phyloP scores from a whole-genome alignment of 2,329 filamentous ascomycete genomes.

The Alternaria angustiovoidea region DNA sequence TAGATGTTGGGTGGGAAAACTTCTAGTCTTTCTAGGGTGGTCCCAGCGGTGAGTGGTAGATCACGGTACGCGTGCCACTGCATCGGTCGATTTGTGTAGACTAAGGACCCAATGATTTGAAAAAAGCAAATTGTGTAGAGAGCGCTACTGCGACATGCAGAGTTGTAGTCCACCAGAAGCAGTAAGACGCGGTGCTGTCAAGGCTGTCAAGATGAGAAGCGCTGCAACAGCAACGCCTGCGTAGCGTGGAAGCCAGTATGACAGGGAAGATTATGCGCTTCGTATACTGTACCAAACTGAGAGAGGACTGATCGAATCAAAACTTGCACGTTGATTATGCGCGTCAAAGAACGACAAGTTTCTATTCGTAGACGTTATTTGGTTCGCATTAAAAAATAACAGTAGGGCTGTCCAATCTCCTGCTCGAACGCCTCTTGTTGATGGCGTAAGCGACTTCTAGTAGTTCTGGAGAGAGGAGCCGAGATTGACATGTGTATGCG shows the following conservation, averaged over 20 bases:
- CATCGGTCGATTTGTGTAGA: slow-evolving; percentile 13
- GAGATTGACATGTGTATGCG: neutral
- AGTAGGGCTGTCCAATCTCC: neutral
- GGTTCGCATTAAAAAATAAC: slow-evolving; percentile 3
- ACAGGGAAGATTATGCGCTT: neutral
- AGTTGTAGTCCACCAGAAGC: slow-evolving; percentile 15
- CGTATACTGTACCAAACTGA: neutral
- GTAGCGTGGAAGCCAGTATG: neutral
- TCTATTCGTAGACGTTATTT: slow-evolving; percentile 2
- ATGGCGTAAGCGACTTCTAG: neutral
- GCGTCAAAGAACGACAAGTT: neutral
- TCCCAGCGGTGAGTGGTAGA: slow-evolving; percentile 4
- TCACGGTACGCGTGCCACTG: slow-evolving; percentile 1
- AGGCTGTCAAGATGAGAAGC: neutral
- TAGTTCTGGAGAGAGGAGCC: slow-evolving; percentile 3
- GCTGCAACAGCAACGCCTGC: neutral
- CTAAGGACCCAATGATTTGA: slow-evolving; percentile 1
- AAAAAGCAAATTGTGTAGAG: slow-evolving; percentile 8
- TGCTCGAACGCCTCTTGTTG: neutral
- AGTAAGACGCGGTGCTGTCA: slow-evolving; percentile 1
- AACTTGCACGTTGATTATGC: neutral
- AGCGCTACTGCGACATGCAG: slow-evolving; percentile 4
- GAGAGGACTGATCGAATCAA: neutral
- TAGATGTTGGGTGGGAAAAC: neutral
- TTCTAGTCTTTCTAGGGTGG: slow-evolving; percentile 1